Base-by-base conservation (phyloP, 257 asterid genomes). In the Nicotiana paniculata region DNA sequence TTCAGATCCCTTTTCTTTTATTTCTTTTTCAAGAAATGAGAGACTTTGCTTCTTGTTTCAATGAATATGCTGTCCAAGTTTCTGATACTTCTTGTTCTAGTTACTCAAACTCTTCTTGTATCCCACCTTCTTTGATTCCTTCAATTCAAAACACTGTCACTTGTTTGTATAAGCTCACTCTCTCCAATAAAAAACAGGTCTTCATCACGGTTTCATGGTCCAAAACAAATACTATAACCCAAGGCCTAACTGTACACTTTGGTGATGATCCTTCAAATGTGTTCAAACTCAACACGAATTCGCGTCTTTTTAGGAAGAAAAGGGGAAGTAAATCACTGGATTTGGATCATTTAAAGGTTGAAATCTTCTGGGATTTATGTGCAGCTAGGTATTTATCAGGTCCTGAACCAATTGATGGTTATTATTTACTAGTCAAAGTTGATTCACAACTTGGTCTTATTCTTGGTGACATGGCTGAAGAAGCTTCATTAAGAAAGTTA, bases 341-440 rank as follows among this genome's bases (percentile, higher is more conserved):
- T 3, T 87, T 84, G 62, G 86, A 72, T 15, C 65, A 39, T 83
- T 35, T 48, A 64, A 80, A 26, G 81, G 72, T 91, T 53, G 99
- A 92, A 77, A 43, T 95, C 28, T 59, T 74, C 32, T 95, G 93
- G 92, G 99, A 95, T 87, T 92, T 95, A 5, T 93, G 94, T 32
- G 24, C 88, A 15, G 98, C 97, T 62, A 90, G 88, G 15, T 93
- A 90, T 85, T 88, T 80, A 17, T 5, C 92, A 2, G 97, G 98
- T 15, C 97, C 98, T 15, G 97, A 93, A 53, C 98, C 98, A 3
- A 15, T 90, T 57, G 91, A 86, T 69, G 95, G 97, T 2, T 95
- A 77, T 79, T 92, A 86, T 86, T 77, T 93, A 17, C 13, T 90
- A 61, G 62, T 93, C 67, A 83, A 83, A 9, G 80, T 93, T 3